phyloP scores from a whole-genome alignment of 176 grass and related monocot genomes.

The Panicum miliaceum region DNA sequence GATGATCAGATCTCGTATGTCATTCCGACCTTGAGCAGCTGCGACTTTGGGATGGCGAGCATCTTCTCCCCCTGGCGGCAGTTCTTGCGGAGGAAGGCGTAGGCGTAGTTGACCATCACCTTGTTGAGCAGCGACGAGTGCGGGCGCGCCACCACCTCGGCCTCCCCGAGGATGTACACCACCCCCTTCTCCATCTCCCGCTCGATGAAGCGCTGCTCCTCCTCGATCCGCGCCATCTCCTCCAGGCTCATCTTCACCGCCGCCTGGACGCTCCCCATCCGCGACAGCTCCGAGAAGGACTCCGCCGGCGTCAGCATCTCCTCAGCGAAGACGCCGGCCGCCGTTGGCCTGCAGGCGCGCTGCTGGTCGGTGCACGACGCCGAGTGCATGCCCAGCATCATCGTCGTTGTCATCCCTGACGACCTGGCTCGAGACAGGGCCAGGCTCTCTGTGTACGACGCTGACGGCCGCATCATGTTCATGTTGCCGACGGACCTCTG shows the following conservation, averaged over 20 bases:
- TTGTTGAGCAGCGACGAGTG: conserved; percentile 66
- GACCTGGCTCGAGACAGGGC: conserved; percentile 19
- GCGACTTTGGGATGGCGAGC: conserved; percentile 60
- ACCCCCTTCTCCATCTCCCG: conserved; percentile 73
- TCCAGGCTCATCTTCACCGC: conserved; percentile 50
- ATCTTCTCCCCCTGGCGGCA: conserved; percentile 62
- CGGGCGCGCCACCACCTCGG: conserved; percentile 61
- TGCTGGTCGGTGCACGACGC: conserved; percentile 31
- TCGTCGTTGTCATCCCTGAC: not conserved
- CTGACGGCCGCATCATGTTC: conserved; percentile 11
- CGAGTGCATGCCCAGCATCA: conserved; percentile 9
- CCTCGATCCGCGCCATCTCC: conserved; percentile 51
- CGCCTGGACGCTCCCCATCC: conserved; percentile 14
- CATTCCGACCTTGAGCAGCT: conserved; percentile 87
- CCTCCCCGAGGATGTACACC: conserved; percentile 75
- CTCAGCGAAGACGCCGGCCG: conserved; percentile 37
- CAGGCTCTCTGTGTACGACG: conserved; percentile 47
- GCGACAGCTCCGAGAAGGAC: conserved; percentile 61
- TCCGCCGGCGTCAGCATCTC: conserved; percentile 57
- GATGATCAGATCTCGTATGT: conserved; percentile 63
- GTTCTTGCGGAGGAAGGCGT: conserved; percentile 71
- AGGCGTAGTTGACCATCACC: conserved; percentile 62
- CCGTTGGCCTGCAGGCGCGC: not conserved
- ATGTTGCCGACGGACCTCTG: not conserved
- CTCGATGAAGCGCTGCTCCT: conserved; percentile 57